Evolutionary conservation across 2,329 filamentous ascomycete genomes (phyloP), one percentile per base, ranked within the genome.

Genomic region (Calycina marina): DNA sequence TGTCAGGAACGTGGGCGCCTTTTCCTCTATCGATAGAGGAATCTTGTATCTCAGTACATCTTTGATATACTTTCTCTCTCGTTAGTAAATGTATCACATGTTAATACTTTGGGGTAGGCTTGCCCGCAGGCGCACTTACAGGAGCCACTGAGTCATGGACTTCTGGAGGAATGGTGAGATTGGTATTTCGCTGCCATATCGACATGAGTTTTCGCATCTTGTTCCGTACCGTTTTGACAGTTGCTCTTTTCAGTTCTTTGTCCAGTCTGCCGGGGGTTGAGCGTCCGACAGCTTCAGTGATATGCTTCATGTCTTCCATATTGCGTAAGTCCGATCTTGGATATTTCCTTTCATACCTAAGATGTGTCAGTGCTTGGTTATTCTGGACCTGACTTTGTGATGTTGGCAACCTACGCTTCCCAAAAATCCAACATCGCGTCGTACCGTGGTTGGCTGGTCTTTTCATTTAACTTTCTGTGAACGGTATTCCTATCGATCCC

Each of bases 331-430:
- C 31, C 14, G 18, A 38, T 34, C 22, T 14, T 40, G 10, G 26
- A 40, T 35, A 39, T 42, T 34, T 42, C 28, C 34, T 40, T 33
- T 42, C 13, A 40, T 42, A 42, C 22, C 14, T 42, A 36, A 32
- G 28, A 32, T 37, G 15, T 40, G 15, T 42, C 28, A 42, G 36
- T 41, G 27, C 34, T 39, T 39, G 14, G 14, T 38, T 36, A n/a
- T 37, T 33, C 30, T 16, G 25, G 32, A 20, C 35, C 34, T 34
- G 24, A 25, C 14, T 38, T 35, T 38, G 16, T 37, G 15, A 40
- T 40, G 24, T 40, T 28, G 29, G 14, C 20, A 40, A 40, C 25
- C 10, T 25, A 40, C 31, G 28, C 34, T 40, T 34, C 28, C 34
- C 18, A 40, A 34, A 37, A 31, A 32, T 31, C 34, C 28, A 14